phyloP scores from a whole-genome alignment of 495 filamentous ascomycete genomes.

The Penicillium malachiteum region DNA sequence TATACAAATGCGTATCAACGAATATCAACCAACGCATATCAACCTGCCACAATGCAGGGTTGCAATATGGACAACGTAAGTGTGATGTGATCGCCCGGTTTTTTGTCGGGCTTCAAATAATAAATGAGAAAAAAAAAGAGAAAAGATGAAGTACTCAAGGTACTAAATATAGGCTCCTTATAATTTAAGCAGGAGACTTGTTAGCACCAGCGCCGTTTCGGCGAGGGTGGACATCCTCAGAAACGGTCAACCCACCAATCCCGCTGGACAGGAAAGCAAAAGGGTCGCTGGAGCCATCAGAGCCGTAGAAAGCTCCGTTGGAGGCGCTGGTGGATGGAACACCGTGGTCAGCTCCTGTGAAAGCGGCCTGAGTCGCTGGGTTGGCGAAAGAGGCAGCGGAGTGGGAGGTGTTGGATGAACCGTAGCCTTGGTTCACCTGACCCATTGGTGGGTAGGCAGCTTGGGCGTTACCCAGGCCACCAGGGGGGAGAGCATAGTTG shows the following conservation, averaged over 20 bases:
- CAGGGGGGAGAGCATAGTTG: constrained; percentile 89
- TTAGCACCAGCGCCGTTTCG: constrained; percentile 65
- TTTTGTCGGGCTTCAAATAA: constrained; percentile 14
- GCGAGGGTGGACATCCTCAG: constrained; percentile 71
- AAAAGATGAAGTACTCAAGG: neutral
- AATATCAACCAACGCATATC: constrained; percentile 61
- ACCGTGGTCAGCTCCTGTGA: constrained; percentile 78
- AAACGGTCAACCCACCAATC: constrained; percentile 76
- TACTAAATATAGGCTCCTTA: constrained; percentile 15
- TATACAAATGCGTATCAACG: constrained; percentile 56
- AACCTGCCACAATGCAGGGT: constrained; percentile 41
- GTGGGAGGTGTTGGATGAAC: constrained; percentile 63
- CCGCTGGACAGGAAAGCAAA: constrained; percentile 88
- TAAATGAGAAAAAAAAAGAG: too few species aligned
- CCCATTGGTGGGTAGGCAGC: constrained; percentile 77
- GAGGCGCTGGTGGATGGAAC: constrained; percentile 49
- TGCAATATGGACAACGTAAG: constrained; percentile 44
- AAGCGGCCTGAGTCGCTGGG: constrained; percentile 87
- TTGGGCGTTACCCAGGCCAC: constrained; percentile 69
- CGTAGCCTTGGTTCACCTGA: constrained; percentile 70
- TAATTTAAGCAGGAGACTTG: constrained; percentile 49
- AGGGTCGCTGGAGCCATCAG: constrained; percentile 69
- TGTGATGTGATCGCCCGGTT: constrained; percentile 23
- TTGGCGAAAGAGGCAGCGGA: constrained; percentile 91
- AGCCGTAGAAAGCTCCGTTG: constrained; percentile 57